Base-by-base conservation (phyloP, 805 yeast species). In the Candida verbasci region DNA sequence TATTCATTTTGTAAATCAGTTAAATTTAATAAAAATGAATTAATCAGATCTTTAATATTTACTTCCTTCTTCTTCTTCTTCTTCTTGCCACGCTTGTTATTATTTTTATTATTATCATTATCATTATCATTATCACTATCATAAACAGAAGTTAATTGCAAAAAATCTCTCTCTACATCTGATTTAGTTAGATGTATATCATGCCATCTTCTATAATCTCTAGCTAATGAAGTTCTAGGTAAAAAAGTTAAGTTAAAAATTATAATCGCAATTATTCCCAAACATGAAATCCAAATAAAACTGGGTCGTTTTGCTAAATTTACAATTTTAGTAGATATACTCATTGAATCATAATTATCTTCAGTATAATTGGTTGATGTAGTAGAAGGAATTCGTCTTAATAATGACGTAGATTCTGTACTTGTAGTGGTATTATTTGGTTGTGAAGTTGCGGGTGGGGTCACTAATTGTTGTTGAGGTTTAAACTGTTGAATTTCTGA, bases 131-230 rank as follows among this genome's bases (percentile, higher is more conserved):
- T n/a, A n/a, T n/a, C n/a, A n/a, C n/a, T n/a, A n/a, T n/a, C n/a
- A n/a, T n/a, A n/a, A n/a, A n/a, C n/a, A 1, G 65, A 62, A 17
- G 58, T 50, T 31, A 46, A 50, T 3, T 52, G 62, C 34, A 85
- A 52, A 45, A 72, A 80, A 14, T 76, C 56, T 23, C 96, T 66
- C 46, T 83, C 79, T 21, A 83, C 70, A 44, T 88, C 96, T 8
- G 78, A 71, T 38, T 70, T 71, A 2, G 95, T 80, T 33, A 86
- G 53, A 36, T 65, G 72, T 24, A 78, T 70, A 22, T 81, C 79
- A 57, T 86, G 86, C 45, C 86, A 56, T 34, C 96, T 62, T 48
- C 91, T 72, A 49, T 84, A 76, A 56, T 89, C 96, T 45, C 95
- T 65, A 34, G 83, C 77, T 14, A 86, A 62, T 2, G 95, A 85